A percentile compares a stretch with the other conserved stretches of the same genome.
Evolutionary conservation across 192 early-diverging fungal genomes (phyloP).

Genomic region (Coemansia javaensis): DNA sequence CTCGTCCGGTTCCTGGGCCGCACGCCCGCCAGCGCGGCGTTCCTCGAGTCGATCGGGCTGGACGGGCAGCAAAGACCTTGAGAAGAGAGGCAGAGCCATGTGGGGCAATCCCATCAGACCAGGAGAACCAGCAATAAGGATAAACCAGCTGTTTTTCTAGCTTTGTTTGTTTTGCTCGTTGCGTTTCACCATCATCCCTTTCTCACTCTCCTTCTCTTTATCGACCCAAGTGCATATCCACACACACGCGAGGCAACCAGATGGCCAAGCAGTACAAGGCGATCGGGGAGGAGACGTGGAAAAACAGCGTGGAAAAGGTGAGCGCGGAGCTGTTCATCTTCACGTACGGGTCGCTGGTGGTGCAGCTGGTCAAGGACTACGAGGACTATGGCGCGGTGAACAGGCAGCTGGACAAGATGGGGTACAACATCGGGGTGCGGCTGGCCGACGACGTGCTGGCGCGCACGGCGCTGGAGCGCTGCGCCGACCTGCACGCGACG

Average conservation of each 20-base stretch:
- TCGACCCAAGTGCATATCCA: not conserved
- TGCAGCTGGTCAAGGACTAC: constrained; percentile 89
- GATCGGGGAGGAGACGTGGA: constrained; percentile 95
- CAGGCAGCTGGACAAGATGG: constrained; percentile 97
- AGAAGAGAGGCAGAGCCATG: too few species aligned
- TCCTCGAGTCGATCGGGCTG: too few species aligned
- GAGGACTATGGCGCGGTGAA: constrained; percentile 92
- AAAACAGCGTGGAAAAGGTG: constrained; percentile 90
- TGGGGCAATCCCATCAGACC: too few species aligned
- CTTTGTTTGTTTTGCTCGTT: too few species aligned
- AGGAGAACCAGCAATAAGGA: too few species aligned
- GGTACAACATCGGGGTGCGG: constrained; percentile 94
- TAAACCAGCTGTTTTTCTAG: not conserved
- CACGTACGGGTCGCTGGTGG: constrained; percentile 96
- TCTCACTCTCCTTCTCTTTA: constrained; percentile 1
- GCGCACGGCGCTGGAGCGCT: constrained; percentile 57
- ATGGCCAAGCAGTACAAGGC: constrained; percentile 69
- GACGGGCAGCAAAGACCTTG: too few species aligned
- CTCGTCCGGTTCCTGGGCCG: too few species aligned
- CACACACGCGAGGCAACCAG: not conserved
- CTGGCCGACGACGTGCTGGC: constrained; percentile 96
- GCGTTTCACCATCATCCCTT: not conserved
- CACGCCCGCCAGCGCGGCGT: too few species aligned
- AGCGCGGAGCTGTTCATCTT: constrained; percentile 95
- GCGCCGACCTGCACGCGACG: constrained; percentile 84